phyloP scores from a whole-genome alignment of 228 moss, liverwort and hornwort genomes.

The Sphagnum fallax region DNA sequence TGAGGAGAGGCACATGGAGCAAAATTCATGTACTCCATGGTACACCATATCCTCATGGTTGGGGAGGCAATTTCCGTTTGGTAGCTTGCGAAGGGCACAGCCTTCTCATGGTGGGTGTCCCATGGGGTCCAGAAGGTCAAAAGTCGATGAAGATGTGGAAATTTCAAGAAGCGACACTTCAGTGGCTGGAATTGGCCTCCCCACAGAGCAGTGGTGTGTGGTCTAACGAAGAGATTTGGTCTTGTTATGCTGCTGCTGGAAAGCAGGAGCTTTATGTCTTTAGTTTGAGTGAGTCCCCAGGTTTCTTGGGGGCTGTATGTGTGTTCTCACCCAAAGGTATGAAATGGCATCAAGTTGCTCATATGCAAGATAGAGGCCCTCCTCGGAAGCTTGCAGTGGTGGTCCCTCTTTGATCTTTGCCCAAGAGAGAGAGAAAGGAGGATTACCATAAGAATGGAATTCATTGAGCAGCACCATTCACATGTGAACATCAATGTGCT shows the following conservation, averaged over 20 bases:
- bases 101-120: slow-evolving; percentile 3
- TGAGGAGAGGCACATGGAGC: neutral
- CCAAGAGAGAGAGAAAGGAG: no score
- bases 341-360: slow-evolving; percentile 4
- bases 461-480: no score
- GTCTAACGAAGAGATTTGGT: slow-evolving; percentile 1
- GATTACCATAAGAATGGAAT: no score
- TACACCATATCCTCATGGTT: neutral
- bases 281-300: neutral
- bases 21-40: neutral
- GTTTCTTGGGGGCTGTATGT: slow-evolving; percentile 1
- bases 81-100: slow-evolving; percentile 2
- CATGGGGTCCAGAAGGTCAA: slow-evolving; percentile 4
- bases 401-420: neutral
- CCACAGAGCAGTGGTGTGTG: slow-evolving; percentile 2
- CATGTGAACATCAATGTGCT: no score
- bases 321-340: slow-evolving; percentile 1
- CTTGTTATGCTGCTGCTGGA: slow-evolving; percentile 2
- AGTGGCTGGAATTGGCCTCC: neutral
- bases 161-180: neutral
- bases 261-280: slow-evolving; percentile 2
- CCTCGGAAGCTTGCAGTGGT: slow-evolving; percentile 2
- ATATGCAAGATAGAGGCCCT: slow-evolving; percentile 3
- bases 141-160: slow-evolving; percentile 4
- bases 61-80: slow-evolving; percentile 1